Percentiles rank a stretch among this genome's conserved stretches.
Evolutionary conservation across 768 basidiomycete species (phyloP).

Genomic region (Pholiota microspora): DNA sequence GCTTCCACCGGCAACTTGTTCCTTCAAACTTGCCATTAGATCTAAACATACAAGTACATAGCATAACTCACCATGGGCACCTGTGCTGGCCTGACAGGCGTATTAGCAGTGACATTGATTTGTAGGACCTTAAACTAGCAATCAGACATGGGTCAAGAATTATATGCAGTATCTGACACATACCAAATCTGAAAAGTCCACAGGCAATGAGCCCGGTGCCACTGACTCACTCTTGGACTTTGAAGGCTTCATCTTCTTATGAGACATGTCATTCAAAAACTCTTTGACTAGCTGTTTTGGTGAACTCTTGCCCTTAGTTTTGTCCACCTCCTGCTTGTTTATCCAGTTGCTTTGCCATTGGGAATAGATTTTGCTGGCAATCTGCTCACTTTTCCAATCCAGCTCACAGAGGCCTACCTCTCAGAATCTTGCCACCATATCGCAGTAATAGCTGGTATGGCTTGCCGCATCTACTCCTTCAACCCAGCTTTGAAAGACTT

Average conservation of each 20-base stretch:
- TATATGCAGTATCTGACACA: neutral
- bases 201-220: neutral
- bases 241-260: constrained; percentile 12
- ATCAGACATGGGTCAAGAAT: neutral
- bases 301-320: too few relatives aligned
- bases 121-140: neutral
- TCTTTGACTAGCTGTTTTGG: constrained; percentile 9
- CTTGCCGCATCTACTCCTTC: too few relatives aligned
- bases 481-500: too few relatives aligned
- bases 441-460: too few relatives aligned
- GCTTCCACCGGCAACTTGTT: constrained; percentile 8
- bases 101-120: too few relatives aligned
- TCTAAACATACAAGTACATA: too few relatives aligned
- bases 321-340: too few relatives aligned
- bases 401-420: constrained; percentile 8
- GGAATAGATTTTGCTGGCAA: constrained; percentile 12
- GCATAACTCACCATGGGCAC: too few relatives aligned
- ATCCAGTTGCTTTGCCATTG: too few relatives aligned
- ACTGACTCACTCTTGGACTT: neutral
- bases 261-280: constrained; percentile 6
- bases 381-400: constrained; percentile 15
- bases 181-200: neutral
- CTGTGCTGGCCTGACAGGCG: too few relatives aligned
- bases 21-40: too few relatives aligned
- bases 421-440: too few relatives aligned